phyloP scores from a whole-genome alignment of 345 rosid genomes.

The Gossypium anomalum region DNA sequence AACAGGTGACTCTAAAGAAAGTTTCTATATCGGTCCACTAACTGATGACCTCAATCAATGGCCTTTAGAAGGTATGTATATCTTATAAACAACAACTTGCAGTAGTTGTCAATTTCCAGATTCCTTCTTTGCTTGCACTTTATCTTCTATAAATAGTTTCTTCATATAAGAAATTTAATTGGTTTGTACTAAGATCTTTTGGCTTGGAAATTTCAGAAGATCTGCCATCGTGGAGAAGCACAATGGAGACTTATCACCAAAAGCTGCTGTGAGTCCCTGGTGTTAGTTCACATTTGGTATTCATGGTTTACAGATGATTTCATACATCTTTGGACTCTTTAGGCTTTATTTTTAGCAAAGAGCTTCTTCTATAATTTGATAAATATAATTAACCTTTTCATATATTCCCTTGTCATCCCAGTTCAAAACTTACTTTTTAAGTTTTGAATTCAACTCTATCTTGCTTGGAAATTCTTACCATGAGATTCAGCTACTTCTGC shows the following conservation, averaged over 20 bases:
- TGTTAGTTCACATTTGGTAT: not conserved
- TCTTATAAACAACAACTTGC: no score
- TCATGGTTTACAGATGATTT: not conserved
- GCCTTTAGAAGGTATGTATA: not conserved
- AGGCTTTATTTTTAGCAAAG: not conserved
- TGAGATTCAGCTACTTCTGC: not conserved
- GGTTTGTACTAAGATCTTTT: not conserved
- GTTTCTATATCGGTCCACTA: not conserved
- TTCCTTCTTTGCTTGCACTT: no score
- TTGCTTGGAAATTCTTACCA: not conserved
- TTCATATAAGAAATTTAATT: not conserved
- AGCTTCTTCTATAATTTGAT: not conserved
- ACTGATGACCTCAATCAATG: not conserved
- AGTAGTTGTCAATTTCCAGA: no score
- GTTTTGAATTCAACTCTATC: not conserved
- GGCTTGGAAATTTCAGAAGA: slow-evolving; percentile 40
- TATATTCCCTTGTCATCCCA: not conserved
- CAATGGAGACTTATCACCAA: slow-evolving; percentile 51
- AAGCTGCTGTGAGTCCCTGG: slow-evolving; percentile 44
- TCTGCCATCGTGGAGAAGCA: slow-evolving; percentile 59
- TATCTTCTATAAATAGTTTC: not conserved
- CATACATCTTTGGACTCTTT: not conserved
- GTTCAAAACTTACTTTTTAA: not conserved
- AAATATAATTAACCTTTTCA: not conserved
- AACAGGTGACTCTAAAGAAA: not conserved